A percentile compares a stretch with the other conserved stretches of the same genome.
phyloP scores from a whole-genome alignment of 192 early-diverging fungal genomes.

The Coemansia sp. region DNA sequence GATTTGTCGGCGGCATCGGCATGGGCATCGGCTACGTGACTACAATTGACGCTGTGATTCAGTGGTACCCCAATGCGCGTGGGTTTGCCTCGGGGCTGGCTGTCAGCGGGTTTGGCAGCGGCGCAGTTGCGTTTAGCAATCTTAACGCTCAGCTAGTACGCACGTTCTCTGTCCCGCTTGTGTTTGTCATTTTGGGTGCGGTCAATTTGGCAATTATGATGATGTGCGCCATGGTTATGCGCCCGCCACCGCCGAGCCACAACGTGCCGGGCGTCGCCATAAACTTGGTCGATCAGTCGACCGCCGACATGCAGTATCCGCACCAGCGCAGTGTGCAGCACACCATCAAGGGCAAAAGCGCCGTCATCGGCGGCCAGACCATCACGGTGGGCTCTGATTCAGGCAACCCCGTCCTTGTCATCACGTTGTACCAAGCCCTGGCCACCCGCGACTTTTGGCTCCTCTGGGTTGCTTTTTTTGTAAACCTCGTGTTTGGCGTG shows the following conservation, averaged over 20 bases:
- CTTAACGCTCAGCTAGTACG: slow-evolving; percentile 55
- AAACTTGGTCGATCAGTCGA: slow-evolving; percentile 40
- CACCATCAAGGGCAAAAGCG: slow-evolving; percentile 45
- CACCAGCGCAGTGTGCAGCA: slow-evolving; percentile 37
- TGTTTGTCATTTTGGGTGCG: slow-evolving; percentile 61
- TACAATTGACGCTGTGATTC: slow-evolving; percentile 69
- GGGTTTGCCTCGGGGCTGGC: slow-evolving; percentile 73
- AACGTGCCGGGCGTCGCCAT: slow-evolving; percentile 56
- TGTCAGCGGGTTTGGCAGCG: slow-evolving; percentile 74
- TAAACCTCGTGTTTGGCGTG: slow-evolving; percentile 60
- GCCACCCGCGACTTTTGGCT: slow-evolving; percentile 57
- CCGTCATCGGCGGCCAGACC: slow-evolving; percentile 37
- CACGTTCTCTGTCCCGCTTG: slow-evolving; percentile 55
- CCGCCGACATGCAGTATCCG: slow-evolving; percentile 25
- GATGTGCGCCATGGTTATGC: slow-evolving; percentile 57
- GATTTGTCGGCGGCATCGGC: slow-evolving; percentile 65
- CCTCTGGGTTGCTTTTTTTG: slow-evolving; percentile 62
- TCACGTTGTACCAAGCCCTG: slow-evolving; percentile 55
- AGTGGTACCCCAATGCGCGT: slow-evolving; percentile 75
- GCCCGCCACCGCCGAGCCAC: slow-evolving; percentile 57
- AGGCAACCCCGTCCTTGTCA: slow-evolving; percentile 51
- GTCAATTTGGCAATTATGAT: slow-evolving; percentile 63
- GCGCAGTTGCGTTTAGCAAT: slow-evolving; percentile 64
- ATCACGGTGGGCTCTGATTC: slow-evolving; percentile 53
- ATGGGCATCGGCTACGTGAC: slow-evolving; percentile 71